Conservation (phyloP, 73 alveolate genomes). For the Paramecium bursaria region DNA sequence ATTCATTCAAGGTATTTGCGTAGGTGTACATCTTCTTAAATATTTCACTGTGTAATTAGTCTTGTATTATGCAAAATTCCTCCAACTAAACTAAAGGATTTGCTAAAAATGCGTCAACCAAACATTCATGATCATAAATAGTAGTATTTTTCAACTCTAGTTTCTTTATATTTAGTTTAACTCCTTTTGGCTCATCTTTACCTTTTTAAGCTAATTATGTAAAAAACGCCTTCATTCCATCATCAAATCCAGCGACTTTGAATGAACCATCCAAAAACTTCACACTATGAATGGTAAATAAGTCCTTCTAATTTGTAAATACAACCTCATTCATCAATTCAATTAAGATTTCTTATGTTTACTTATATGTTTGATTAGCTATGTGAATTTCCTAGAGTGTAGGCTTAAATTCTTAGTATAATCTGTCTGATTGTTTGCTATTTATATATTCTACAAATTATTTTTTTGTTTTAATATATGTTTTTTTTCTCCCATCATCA, state of each 20-base stretch:
- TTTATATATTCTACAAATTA: slow-evolving; percentile 13
- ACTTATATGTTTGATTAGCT: slow-evolving; percentile 9
- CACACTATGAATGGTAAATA: not conserved
- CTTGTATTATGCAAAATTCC: no score
- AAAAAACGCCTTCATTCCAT: no score
- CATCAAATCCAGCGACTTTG: slow-evolving; percentile 14
- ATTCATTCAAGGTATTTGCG: no score
- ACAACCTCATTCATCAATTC: slow-evolving; percentile 2
- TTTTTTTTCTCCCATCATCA: slow-evolving; percentile 34
- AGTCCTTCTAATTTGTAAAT: slow-evolving; percentile 12
- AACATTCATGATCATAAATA: not conserved
- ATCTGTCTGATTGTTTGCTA: not conserved
- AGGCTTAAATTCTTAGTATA: slow-evolving; percentile 4
- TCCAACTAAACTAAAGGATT: not conserved
- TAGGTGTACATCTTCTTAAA: no score
- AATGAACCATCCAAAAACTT: not conserved
- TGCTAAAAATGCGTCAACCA: not conserved
- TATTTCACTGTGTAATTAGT: no score
- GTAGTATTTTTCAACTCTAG: not conserved
- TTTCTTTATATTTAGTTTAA: not conserved
- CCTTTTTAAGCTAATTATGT: not conserved
- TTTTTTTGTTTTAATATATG: not conserved
- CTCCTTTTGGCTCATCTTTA: not conserved
- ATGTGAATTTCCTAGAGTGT: not conserved
- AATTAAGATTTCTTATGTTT: not conserved